These are phyloP conservation scores for Sugiyamaella novakii DNA, from an alignment of 1,139 yeast genomes.

Conservation along the genomic window DNA sequence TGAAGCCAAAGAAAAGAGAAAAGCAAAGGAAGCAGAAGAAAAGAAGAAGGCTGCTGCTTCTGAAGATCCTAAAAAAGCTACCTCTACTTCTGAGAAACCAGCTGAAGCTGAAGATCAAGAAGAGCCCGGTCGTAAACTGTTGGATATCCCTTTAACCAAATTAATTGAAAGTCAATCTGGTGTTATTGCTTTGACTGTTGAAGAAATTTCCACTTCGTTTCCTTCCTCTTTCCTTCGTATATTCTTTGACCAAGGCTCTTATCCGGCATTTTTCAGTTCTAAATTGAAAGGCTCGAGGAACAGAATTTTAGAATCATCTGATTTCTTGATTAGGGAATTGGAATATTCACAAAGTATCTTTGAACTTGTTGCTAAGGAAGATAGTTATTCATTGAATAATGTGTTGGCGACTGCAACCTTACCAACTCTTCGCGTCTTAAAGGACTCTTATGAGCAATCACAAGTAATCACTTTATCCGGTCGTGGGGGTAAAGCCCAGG, in stretches of 20 bases:
- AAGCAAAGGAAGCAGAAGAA: slow-evolving; percentile 37
- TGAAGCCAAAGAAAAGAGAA: slow-evolving; percentile 62
- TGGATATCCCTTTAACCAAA: slow-evolving; percentile 58
- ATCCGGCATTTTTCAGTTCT: slow-evolving; percentile 59
- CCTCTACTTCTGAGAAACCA: slow-evolving; percentile 24
- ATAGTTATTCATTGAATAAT: slow-evolving; percentile 55
- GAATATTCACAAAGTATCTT: slow-evolving; percentile 70
- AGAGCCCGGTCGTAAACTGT: slow-evolving; percentile 50
- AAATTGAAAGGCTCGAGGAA: slow-evolving; percentile 47
- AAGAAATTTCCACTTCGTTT: slow-evolving; percentile 48
- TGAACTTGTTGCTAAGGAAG: slow-evolving; percentile 56
- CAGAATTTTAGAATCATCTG: slow-evolving; percentile 65
- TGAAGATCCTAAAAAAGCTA: slow-evolving; percentile 24
- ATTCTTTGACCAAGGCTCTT: slow-evolving; percentile 73
- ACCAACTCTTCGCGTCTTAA: slow-evolving; percentile 68
- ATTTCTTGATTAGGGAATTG: slow-evolving; percentile 70
- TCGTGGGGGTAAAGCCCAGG: slow-evolving; percentile 47
- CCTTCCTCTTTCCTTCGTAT: slow-evolving; percentile 66
- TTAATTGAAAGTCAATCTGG: slow-evolving; percentile 65
- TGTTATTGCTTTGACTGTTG: slow-evolving; percentile 66
- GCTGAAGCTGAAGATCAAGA: slow-evolving; percentile 36
- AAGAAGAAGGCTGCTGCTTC: slow-evolving; percentile 32
- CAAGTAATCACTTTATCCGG: slow-evolving; percentile 54
- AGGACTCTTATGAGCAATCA: slow-evolving; percentile 65
- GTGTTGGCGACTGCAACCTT: slow-evolving; percentile 63